Percentiles rank a stretch among this genome's conserved stretches.
phyloP scores from a whole-genome alignment of 306 rosid genomes.

The Psophocarpus tetragonolobus region DNA sequence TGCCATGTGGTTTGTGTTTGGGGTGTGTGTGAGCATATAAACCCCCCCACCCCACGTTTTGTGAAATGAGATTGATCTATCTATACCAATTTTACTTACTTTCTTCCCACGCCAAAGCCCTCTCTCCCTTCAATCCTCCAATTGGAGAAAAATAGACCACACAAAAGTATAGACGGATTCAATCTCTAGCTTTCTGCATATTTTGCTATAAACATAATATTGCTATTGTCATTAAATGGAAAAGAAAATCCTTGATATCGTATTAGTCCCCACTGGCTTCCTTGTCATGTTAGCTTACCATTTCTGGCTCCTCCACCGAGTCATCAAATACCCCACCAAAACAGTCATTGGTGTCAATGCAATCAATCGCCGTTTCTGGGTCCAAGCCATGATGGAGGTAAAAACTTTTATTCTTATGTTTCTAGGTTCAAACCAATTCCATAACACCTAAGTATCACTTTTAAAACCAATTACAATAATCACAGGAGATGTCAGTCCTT shows the following conservation, averaged over 20 bases:
- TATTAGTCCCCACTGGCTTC: constrained; percentile 67
- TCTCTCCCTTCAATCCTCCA: constrained; percentile 20
- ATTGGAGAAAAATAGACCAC: neutral
- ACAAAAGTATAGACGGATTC: constrained; percentile 15
- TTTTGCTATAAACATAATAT: too few relatives aligned
- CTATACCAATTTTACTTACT: neutral
- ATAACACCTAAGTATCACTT: neutral
- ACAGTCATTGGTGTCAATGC: constrained; percentile 84
- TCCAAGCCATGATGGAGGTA: constrained; percentile 94
- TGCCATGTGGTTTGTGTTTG: neutral
- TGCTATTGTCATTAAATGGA: constrained; percentile 53
- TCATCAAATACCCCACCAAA: constrained; percentile 59
- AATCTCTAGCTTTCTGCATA: constrained; percentile 14
- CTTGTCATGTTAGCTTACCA: constrained; percentile 64
- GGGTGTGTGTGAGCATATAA: neutral
- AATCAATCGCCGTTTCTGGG: constrained; percentile 88
- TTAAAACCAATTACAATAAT: too few relatives aligned
- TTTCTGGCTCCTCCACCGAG: constrained; percentile 66
- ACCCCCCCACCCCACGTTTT: neutral
- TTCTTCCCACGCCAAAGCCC: constrained; percentile 14
- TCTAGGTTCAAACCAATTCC: neutral
- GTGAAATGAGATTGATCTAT: neutral
- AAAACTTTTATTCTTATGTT: neutral
- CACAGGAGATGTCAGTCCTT: too few relatives aligned
- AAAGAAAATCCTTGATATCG: constrained; percentile 49